Percentiles rank a stretch among this genome's conserved stretches.
Evolutionary conservation across 2,329 filamentous ascomycete genomes (phyloP).

Genomic region (Tolypocladium ophioglossoides): DNA sequence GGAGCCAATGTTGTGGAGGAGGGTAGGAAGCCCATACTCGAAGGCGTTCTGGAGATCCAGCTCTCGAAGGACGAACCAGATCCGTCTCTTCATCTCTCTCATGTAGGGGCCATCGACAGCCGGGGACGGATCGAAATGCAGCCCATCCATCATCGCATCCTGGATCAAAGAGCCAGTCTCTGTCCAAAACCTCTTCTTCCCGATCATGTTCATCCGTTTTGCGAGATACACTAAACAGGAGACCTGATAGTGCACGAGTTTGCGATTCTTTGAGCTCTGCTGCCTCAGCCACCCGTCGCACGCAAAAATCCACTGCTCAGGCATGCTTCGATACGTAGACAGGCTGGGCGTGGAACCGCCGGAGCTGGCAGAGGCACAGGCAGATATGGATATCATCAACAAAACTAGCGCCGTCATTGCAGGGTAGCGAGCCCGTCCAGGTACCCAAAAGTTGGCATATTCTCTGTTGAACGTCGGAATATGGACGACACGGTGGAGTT

Average conservation of each 20-base stretch:
- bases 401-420: not conserved
- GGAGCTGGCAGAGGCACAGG: not conserved
- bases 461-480: not conserved
- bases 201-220: not conserved
- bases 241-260: not conserved
- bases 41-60: not conserved
- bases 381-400: not conserved
- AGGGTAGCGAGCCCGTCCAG: not conserved
- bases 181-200: not conserved
- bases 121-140: not conserved
- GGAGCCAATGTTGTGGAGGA: not conserved
- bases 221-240: not conserved
- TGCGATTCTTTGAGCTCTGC: not conserved
- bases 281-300: not conserved
- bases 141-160: not conserved
- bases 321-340: not conserved
- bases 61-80: not conserved
- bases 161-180: not conserved
- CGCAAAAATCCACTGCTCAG: not conserved
- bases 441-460: not conserved
- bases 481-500: not conserved
- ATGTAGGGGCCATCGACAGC: not conserved
- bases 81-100: not conserved
- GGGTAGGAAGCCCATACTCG: not conserved
- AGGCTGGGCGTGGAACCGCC: not conserved